These are phyloP conservation scores for Wickerhamomyces bisporus DNA, from an alignment of 805 yeast genomes.

Conservation along the genomic window DNA sequence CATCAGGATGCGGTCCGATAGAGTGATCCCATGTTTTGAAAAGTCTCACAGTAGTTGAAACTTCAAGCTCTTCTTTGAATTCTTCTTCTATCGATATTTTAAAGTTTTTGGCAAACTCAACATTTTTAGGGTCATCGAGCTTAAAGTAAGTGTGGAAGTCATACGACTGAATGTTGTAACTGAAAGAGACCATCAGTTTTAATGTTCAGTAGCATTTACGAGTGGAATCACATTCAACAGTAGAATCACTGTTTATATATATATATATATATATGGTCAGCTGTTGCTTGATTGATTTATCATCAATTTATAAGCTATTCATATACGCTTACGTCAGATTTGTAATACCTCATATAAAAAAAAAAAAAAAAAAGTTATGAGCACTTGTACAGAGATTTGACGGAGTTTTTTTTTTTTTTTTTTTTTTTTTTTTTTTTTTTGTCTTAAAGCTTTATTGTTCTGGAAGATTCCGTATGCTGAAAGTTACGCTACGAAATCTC, in stretches of 20 bases:
- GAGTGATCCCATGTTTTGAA: conserved; percentile 42
- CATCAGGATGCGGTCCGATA: conserved; percentile 52
- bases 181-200: conserved; percentile 8
- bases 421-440: too few relatives aligned
- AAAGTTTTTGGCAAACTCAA: conserved; percentile 31
- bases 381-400: too few relatives aligned
- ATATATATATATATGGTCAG: too few relatives aligned
- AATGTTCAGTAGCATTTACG: not conserved
- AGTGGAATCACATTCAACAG: too few relatives aligned
- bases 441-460: too few relatives aligned
- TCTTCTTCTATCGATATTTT: conserved; percentile 35
- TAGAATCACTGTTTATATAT: too few relatives aligned
- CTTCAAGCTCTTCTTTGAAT: conserved; percentile 34
- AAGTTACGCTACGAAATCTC: conserved; percentile 1
- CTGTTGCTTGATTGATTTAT: too few relatives aligned
- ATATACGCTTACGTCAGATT: too few relatives aligned
- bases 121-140: conserved; percentile 24
- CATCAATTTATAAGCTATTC: too few relatives aligned
- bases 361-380: too few relatives aligned
- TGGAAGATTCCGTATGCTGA: not conserved
- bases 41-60: conserved; percentile 36
- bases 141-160: conserved; percentile 53
- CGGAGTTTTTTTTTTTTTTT: too few relatives aligned
- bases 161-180: conserved; percentile 32
- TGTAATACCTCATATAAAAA: too few relatives aligned